phyloP scores from a whole-genome alignment of 805 yeast genomes.

The Pichia ethanolica region DNA sequence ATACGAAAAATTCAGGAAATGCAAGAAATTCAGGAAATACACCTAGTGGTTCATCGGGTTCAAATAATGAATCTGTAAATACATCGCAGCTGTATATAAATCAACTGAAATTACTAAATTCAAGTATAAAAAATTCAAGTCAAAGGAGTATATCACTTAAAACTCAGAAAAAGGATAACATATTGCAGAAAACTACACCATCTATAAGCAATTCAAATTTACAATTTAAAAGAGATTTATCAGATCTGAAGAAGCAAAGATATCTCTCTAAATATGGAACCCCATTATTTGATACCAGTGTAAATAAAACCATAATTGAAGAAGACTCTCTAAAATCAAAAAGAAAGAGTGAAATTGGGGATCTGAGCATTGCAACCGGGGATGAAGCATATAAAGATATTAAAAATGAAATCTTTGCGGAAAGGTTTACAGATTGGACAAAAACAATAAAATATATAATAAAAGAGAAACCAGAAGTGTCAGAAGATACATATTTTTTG shows the following conservation, averaged over 20 bases:
- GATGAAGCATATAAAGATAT: slow-evolving; percentile 18
- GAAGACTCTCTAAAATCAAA: not conserved
- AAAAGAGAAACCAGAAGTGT: slow-evolving; percentile 15
- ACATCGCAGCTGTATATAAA: slow-evolving; percentile 4
- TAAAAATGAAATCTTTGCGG: slow-evolving; percentile 14
- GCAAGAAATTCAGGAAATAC: no score
- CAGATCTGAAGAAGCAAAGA: not conserved
- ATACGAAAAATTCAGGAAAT: no score
- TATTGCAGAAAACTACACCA: not conserved
- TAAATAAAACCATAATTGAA: not conserved
- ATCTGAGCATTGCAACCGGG: slow-evolving; percentile 23
- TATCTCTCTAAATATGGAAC: slow-evolving; percentile 5
- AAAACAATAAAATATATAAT: slow-evolving; percentile 10
- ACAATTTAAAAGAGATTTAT: not conserved
- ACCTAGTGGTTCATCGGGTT: no score
- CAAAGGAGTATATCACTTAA: not conserved
- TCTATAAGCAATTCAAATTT: not conserved
- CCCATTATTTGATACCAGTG: not conserved
- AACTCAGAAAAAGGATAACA: slow-evolving; percentile 6
- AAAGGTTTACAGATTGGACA: slow-evolving; percentile 13
- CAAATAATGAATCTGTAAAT: slow-evolving; percentile 3
- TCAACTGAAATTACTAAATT: not conserved
- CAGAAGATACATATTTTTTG: slow-evolving; percentile 19
- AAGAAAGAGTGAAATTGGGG: slow-evolving; percentile 20
- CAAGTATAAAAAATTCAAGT: not conserved